Base-by-base conservation (phyloP, 176 grass and related monocot species). In the Eleusine indica region DNA sequence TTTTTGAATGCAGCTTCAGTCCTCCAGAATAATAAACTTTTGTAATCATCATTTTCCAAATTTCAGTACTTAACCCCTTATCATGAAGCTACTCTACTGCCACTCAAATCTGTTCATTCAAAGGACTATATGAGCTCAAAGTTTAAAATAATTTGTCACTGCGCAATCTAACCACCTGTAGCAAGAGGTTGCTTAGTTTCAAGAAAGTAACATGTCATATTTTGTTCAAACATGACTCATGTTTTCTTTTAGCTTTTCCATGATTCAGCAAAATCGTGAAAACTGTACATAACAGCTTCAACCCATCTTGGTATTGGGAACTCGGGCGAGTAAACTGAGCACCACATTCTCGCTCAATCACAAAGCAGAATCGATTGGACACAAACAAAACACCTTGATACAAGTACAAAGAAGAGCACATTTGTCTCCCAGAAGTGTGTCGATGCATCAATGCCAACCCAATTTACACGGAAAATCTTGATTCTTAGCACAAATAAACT, bases 381-480 rank as follows among this genome's bases (percentile, higher is more conserved):
- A 73, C 58, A 46, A n/a, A 28, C 57, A 2, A 52, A 80, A 4
- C 12, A 29, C 18, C 29, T 8, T 1, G 17, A 69, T 70, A 51
- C n/a, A 47, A 29, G 7, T n/a, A 46, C 71, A 85, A 46, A 13
- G 6, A 63, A 37, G 13, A 51, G 35, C 2, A 1, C 16, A 39
- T n/a, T 30, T 25, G 32, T 22, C 35, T 81, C 12, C 52, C 22
- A 76, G 43, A 54, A 0, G 0, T 12, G 71, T 5, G 2, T 49
- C 15, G 57, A 57, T 25, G n/a, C 32, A 65, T 63, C 19, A 58
- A 18, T 28, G 18, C 16, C 68, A 63, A 44, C 18, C 68, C 71
- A 79, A 90, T 86, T 60, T 75, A 83, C 60, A 53, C 7, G 60
- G 13, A 63, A 37, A n/a, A 4, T 65, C 30, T 19, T 46, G 17